Evolutionary conservation across 345 rosid species (phyloP).

Genomic region (Hypericum perforatum): DNA sequence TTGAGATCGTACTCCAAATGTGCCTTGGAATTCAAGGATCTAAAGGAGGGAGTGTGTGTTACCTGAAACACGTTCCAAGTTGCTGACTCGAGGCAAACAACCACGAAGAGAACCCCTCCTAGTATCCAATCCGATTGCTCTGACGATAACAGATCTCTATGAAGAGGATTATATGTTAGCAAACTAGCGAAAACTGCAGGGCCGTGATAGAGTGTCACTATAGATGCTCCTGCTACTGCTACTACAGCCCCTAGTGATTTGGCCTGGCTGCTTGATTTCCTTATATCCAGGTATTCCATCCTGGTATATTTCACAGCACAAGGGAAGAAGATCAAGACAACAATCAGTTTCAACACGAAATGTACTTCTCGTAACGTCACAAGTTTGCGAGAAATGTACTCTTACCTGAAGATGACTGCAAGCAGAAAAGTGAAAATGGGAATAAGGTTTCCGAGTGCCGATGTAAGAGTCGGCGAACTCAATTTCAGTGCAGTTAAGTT

Average conservation of each 20-base stretch:
- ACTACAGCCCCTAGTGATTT: slow-evolving; percentile 30
- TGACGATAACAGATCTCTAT: neutral
- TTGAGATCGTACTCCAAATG: no score
- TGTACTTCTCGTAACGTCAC: neutral
- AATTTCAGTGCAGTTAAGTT: slow-evolving; percentile 15
- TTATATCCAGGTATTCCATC: slow-evolving; percentile 29
- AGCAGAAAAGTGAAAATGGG: slow-evolving; percentile 34
- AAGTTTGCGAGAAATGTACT: no score
- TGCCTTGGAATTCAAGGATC: no score
- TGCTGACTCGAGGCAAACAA: neutral
- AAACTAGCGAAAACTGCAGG: slow-evolving; percentile 16
- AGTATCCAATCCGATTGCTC: neutral
- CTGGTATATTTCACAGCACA: slow-evolving; percentile 9
- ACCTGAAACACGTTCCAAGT: no score
- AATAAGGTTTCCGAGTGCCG: slow-evolving; percentile 28
- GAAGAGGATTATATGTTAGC: neutral
- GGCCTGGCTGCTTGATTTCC: slow-evolving; percentile 29
- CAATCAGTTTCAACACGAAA: neutral
- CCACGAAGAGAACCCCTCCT: neutral
- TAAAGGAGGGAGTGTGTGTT: no score
- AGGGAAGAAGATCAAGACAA: neutral
- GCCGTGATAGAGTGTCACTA: slow-evolving; percentile 31
- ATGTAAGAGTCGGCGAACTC: slow-evolving; percentile 30
- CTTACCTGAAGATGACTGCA: slow-evolving; percentile 26
- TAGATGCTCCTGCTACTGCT: slow-evolving; percentile 32